Conservation (phyloP, 805 yeast genomes). For the Candida succiphila region DNA sequence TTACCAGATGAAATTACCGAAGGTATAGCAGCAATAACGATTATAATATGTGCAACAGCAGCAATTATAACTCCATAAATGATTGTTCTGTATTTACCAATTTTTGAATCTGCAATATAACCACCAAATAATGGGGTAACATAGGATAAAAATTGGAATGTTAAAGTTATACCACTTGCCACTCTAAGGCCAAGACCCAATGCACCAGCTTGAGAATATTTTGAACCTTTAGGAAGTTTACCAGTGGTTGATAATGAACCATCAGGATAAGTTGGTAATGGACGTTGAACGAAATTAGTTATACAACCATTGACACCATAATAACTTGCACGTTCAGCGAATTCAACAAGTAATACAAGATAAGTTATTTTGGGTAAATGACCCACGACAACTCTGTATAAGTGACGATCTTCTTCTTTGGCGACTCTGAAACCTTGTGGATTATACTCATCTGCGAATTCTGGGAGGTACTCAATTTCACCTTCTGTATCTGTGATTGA, state of each 20-base stretch:
- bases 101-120: constrained; percentile 36
- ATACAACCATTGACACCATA: constrained; percentile 38
- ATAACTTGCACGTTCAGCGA: constrained; percentile 46
- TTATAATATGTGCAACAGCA: constrained; percentile 33
- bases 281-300: constrained; percentile 40
- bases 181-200: constrained; percentile 33
- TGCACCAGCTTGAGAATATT: constrained; percentile 36
- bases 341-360: constrained; percentile 28
- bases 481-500: background rate
- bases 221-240: constrained; percentile 25
- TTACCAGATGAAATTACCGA: constrained; percentile 18
- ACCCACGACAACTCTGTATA: constrained; percentile 29
- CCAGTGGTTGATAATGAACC: constrained; percentile 35
- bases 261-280: constrained; percentile 34
- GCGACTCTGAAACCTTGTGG: constrained; percentile 18
- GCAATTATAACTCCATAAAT: constrained; percentile 37
- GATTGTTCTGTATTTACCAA: constrained; percentile 37
- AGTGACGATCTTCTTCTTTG: constrained; percentile 19
- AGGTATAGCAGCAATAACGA: constrained; percentile 39
- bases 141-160: constrained; percentile 36
- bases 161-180: constrained; percentile 34
- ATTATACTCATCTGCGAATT: constrained; percentile 19
- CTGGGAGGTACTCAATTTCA: constrained; percentile 10
- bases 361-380: constrained; percentile 15
- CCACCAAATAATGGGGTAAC: constrained; percentile 43